phyloP scores from a whole-genome alignment of 2,329 filamentous ascomycete species.

The Colletotrichum neosansevieriae region DNA sequence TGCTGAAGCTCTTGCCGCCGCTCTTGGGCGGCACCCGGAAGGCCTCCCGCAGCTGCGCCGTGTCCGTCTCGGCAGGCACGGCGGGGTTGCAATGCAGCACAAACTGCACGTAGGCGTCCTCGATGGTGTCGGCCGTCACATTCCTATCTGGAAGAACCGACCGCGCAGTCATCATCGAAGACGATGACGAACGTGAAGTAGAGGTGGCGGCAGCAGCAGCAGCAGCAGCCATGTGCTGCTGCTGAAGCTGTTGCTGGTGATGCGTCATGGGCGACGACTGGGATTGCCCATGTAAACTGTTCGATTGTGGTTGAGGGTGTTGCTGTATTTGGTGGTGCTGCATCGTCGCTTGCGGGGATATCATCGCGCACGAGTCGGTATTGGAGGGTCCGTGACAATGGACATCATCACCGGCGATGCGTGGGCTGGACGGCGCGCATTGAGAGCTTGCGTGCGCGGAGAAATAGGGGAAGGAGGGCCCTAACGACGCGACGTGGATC shows the following conservation, averaged over 20 bases:
- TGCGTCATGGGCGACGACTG: conserved; percentile 11
- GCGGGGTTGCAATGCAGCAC: conserved; percentile 92
- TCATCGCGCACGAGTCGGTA: conserved; percentile 31
- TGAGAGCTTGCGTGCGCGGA: conserved; percentile 18
- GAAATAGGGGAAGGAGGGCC: neutral
- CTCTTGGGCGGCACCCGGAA: conserved; percentile 87
- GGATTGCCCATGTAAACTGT: conserved; percentile 27
- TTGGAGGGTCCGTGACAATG: conserved; percentile 4
- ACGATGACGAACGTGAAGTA: neutral
- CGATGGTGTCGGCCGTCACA: conserved; percentile 78
- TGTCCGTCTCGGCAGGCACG: conserved; percentile 77
- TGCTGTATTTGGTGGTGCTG: conserved; percentile 25
- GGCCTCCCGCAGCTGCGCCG: conserved; percentile 76
- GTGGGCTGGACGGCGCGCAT: conserved; percentile 15
- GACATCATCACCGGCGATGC: conserved; percentile 26
- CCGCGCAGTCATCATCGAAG: conserved; percentile 1
- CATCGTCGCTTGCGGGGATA: conserved; percentile 21
- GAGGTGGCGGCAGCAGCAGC: neutral
- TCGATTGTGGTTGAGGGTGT: neutral
- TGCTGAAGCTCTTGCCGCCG: conserved; percentile 87
- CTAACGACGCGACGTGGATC: conserved; percentile 24
- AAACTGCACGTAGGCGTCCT: conserved; percentile 86
- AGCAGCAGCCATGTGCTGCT: conserved; percentile 15
- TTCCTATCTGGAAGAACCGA: conserved; percentile 72
- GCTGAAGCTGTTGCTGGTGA: conserved; percentile 9